These are phyloP conservation scores for Hymenoscyphus albidus DNA, from an alignment of 2,329 filamentous ascomycete species.

Conservation along the genomic window DNA sequence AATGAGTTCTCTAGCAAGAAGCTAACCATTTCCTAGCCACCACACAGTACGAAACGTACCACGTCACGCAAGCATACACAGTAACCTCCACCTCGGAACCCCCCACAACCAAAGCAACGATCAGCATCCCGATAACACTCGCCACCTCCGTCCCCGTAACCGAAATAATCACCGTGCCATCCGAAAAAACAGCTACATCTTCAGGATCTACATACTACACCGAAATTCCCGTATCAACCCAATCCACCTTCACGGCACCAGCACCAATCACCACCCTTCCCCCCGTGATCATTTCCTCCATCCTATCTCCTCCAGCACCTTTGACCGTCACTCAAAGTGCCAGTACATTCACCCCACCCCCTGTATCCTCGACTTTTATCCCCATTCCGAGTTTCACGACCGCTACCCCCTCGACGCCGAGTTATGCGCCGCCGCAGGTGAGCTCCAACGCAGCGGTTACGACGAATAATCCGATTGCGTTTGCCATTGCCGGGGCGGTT, in stretches of 20 bases:
- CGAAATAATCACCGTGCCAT: slow-evolving; percentile 27
- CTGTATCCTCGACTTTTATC: background rate
- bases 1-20: background rate
- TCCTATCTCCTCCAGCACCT: background rate
- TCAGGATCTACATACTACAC: slow-evolving; percentile 14
- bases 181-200: slow-evolving; percentile 22
- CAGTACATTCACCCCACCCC: background rate
- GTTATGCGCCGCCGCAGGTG: slow-evolving; percentile 20
- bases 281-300: background rate
- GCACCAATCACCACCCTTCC: slow-evolving; percentile 8
- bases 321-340: background rate
- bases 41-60: slow-evolving; percentile 41
- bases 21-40: slow-evolving; percentile 31
- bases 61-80: slow-evolving; percentile 38
- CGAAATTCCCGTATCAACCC: slow-evolving; percentile 13
- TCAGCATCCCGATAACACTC: slow-evolving; percentile 25
- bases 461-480: slow-evolving; percentile 27
- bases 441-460: slow-evolving; percentile 21
- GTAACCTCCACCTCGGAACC: slow-evolving; percentile 24
- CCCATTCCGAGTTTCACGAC: background rate
- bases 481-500: slow-evolving; percentile 29
- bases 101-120: slow-evolving; percentile 27
- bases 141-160: slow-evolving; percentile 22
- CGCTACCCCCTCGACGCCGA: background rate
- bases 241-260: slow-evolving; percentile 12